Evolutionary conservation across 148 eudicot species (phyloP), one percentile per base, ranked within the genome.

Genomic region (Polygonum maritimum): DNA sequence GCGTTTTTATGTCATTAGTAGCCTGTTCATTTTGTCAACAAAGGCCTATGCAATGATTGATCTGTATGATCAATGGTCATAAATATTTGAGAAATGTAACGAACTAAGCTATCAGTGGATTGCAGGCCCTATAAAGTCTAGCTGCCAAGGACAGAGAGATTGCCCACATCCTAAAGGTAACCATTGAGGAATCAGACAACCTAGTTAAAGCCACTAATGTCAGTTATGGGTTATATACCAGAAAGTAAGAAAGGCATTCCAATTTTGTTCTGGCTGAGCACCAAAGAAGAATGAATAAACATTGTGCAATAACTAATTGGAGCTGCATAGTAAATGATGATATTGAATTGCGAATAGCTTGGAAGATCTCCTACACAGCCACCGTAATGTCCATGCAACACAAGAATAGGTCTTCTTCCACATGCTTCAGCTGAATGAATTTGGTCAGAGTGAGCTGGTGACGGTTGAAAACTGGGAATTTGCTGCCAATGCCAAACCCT

Each of bases 361-460:
- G 99, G 99, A 77, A 95, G 97, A 76, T 95, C 99, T 39, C 99
- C 99, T 62, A 95, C 88, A 83, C 99, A 95, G 58, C 99, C 99
- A 60, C 99, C 98, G 81, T 95, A 92, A 76, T 90, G 96, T 52
- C 97, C 99, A 81, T 95, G 97, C 69, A 95, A 94, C 57, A 95
- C 99, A 45, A 95, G 88, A 38, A 95, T 90, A 60, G 99, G 98
- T 13, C 98, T 86, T 91, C 99, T 80, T 95, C 99, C 45, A 91
- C 97, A 78, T 88, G 73, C 77, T 85, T 95, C 75, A 95, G 79
- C 76, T 87, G 98, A 78, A 95, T 80, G 78, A 95, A 95, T 78
- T 82, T 84, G 11, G 99, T 95, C 73, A 89, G 18, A 52, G 99
- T 92, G 73, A 95, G 83, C 73, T 95, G 97, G 81, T 92, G 97